Evolutionary conservation across 1,139 yeast genomes (phyloP).

Genomic region (Suhomyces bolitotheri): DNA sequence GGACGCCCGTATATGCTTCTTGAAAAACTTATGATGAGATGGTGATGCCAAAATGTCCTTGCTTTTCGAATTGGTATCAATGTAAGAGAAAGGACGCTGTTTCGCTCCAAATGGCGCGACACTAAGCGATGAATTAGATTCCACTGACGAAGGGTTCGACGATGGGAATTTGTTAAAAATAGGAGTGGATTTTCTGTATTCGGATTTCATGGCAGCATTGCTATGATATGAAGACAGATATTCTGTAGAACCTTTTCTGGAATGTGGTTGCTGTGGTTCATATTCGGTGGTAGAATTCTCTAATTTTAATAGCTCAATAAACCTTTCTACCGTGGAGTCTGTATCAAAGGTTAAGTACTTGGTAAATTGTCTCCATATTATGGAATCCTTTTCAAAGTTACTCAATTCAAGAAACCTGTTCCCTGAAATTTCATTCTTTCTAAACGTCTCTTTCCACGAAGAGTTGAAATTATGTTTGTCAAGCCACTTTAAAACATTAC

Average conservation of each 20-base stretch:
- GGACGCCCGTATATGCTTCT: slow-evolving; percentile 58
- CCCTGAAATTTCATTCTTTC: slow-evolving; percentile 59
- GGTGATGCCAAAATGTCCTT: slow-evolving; percentile 28
- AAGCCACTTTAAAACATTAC: slow-evolving; percentile 68
- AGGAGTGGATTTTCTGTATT: slow-evolving; percentile 37
- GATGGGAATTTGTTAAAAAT: slow-evolving; percentile 28
- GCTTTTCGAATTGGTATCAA: slow-evolving; percentile 40
- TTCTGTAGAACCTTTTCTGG: slow-evolving; percentile 23
- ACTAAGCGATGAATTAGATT: slow-evolving; percentile 15
- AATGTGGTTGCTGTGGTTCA: slow-evolving; percentile 16
- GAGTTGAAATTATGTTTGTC: slow-evolving; percentile 65
- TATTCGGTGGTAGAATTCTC: slow-evolving; percentile 21
- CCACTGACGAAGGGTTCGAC: slow-evolving; percentile 12
- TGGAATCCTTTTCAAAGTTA: slow-evolving; percentile 60
- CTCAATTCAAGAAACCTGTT: slow-evolving; percentile 65
- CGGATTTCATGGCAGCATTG: slow-evolving; percentile 21
- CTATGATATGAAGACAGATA: slow-evolving; percentile 14
- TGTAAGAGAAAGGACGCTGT: slow-evolving; percentile 56
- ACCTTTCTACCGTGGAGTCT: slow-evolving; percentile 54
- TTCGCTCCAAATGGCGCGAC: slow-evolving; percentile 19
- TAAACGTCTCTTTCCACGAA: slow-evolving; percentile 70
- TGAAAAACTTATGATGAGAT: slow-evolving; percentile 54
- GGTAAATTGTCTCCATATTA: slow-evolving; percentile 50
- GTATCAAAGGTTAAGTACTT: slow-evolving; percentile 41
- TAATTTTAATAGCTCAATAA: slow-evolving; percentile 39